These are phyloP conservation scores for Epichloe uncinata DNA, from an alignment of 2,329 filamentous ascomycete genomes.

Conservation along the genomic window DNA sequence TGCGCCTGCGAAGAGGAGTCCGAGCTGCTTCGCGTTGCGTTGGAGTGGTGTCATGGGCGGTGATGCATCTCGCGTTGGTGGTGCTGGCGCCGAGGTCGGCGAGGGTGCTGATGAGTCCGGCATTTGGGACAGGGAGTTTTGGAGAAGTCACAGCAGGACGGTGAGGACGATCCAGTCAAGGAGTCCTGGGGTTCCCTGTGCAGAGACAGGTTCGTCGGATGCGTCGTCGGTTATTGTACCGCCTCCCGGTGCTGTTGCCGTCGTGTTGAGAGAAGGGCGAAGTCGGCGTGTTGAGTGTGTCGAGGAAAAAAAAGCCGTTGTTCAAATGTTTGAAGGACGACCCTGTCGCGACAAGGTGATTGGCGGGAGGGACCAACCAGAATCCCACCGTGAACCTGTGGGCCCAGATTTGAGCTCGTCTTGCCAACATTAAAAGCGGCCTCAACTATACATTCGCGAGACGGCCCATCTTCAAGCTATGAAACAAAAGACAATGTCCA, in stretches of 20 bases:
- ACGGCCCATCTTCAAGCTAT: background rate
- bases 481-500: slow-evolving; percentile 17
- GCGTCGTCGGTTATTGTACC: background rate
- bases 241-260: background rate
- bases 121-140: background rate
- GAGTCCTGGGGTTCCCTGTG: background rate
- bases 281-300: too few relatives aligned
- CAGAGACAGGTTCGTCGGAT: background rate
- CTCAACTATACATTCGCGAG: too few relatives aligned
- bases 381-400: too few relatives aligned
- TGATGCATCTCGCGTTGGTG: slow-evolving; percentile 7
- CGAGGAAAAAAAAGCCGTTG: too few relatives aligned
- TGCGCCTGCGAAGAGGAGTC: slow-evolving; percentile 61
- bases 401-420: too few relatives aligned
- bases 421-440: too few relatives aligned
- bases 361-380: too few relatives aligned
- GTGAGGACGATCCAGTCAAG: background rate
- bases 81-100: slow-evolving; percentile 8
- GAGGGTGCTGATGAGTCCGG: slow-evolving; percentile 3
- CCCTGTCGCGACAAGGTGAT: too few relatives aligned
- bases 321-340: too few relatives aligned
- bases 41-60: slow-evolving; percentile 28
- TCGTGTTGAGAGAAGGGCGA: background rate
- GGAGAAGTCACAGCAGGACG: background rate
- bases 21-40: slow-evolving; percentile 43